Evolutionary conservation across 202 grass and related monocot genomes (phyloP).

Genomic region (Panicum hallii): DNA sequence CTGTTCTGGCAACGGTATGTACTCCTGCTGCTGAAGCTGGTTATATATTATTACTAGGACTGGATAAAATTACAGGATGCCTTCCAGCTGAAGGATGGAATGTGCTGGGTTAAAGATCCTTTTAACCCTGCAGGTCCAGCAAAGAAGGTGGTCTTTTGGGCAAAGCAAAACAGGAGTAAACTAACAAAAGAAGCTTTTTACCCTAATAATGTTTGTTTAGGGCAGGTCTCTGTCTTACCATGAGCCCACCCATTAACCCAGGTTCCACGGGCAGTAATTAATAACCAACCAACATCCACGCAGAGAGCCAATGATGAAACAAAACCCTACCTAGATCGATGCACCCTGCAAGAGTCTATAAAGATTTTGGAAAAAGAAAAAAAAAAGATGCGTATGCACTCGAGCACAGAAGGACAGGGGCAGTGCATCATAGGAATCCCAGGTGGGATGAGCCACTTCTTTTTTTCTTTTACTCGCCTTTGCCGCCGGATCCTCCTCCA

Average conservation of each 20-base stretch:
- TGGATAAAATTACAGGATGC: background rate
- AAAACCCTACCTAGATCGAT: slow-evolving; percentile 22
- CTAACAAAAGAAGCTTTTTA: background rate
- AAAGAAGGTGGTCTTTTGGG: slow-evolving; percentile 34
- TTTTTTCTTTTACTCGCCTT: background rate
- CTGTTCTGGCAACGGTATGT: background rate
- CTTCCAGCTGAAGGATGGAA: background rate
- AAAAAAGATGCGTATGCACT: background rate
- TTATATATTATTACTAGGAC: background rate
- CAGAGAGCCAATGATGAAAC: slow-evolving; percentile 18
- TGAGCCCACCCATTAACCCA: background rate
- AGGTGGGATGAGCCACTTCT: background rate
- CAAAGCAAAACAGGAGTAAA: background rate
- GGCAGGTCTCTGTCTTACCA: background rate
- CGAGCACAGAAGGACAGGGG: slow-evolving; percentile 23
- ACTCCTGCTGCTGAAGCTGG: background rate
- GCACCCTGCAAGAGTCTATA: background rate
- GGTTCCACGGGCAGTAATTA: background rate
- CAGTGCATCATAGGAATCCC: slow-evolving; percentile 19
- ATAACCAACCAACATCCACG: slow-evolving; percentile 4
- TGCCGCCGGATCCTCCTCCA: slow-evolving; percentile 16
- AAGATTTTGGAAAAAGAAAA: background rate
- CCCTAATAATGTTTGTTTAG: background rate
- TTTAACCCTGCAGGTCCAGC: background rate
- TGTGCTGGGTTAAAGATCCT: background rate